Base-by-base conservation (phyloP, 768 basidiomycete genomes). In the Hypholoma fasciculare region DNA sequence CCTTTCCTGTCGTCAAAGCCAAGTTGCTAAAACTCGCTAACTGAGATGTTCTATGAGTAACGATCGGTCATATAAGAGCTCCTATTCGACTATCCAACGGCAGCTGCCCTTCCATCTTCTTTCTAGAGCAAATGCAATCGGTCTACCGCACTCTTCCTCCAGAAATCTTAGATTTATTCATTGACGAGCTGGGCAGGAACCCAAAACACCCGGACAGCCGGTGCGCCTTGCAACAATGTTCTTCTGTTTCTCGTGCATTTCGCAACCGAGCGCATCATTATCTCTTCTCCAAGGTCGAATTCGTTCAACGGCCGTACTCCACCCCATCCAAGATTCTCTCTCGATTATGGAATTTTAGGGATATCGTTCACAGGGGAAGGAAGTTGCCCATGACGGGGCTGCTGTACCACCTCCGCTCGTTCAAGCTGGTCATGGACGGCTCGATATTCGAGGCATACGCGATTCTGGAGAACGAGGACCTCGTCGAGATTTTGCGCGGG, bases 381-480 rank as follows among this genome's bases (percentile, higher is more conserved):
- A 17, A n/a, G 11, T 27, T 62, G 36, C 27, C 57, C 11, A 27
- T 62, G 49, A 57, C 60, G 8, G 58, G 54, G 12, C 47, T 57
- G 8, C 49, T 64, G 16, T 48, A 59, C 26, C 60, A 61, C 48
- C 30, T 59, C 42, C 59, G 57, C 16, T 50, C 60, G n/a, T 59
- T 64, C 37, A 44, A 49, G 23, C 42, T 64, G 44, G 52, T 59
- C 8, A 61, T 59, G 55, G 58, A 64, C 20, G 60, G 63, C 23
- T 64, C 63, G 8, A 56, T 57, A n/a, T 64, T 59, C 38, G 60
- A 61, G 19, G 57, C 63, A 12, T 64, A 64, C 34, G 53, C 54
- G 11, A 61, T 59, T n/a, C 46, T 64, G 17, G 58, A 59, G 9
- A 61, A 59, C 48, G 54, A 54, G 17, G 57, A 57, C 50, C 27